These are phyloP conservation scores for Aphanomyces stellatus DNA, from an alignment of 352 stramenopile genomes.

Conservation along the genomic window DNA sequence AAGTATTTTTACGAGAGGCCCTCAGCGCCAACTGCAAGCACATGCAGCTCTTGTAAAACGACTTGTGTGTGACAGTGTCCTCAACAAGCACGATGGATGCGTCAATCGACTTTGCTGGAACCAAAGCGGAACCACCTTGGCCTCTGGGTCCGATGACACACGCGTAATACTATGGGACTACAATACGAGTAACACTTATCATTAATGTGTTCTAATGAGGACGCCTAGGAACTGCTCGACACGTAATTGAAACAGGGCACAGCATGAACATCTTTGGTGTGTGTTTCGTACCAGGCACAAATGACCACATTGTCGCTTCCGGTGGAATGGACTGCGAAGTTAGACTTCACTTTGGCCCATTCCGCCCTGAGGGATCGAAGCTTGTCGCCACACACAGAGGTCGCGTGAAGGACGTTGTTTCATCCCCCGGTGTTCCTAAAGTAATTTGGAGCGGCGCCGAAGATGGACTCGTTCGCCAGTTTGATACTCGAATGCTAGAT, in stretches of 20 bases:
- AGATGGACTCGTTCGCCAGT: conserved; percentile 78
- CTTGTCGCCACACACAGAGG: conserved; percentile 58
- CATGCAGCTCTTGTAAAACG: conserved; percentile 53
- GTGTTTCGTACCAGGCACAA: conserved; percentile 71
- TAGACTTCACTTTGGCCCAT: conserved; percentile 78
- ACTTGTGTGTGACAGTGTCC: conserved; percentile 41
- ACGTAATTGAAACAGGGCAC: conserved; percentile 67
- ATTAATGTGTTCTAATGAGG: not conserved
- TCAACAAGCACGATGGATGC: conserved; percentile 56
- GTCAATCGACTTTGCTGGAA: conserved; percentile 86
- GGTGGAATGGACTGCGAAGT: conserved; percentile 79
- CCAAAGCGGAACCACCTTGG: conserved; percentile 45
- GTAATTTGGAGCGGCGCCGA: conserved; percentile 83
- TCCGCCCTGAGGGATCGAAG: conserved; percentile 48
- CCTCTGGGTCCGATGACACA: conserved; percentile 78
- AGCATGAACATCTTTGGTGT: conserved; percentile 82
- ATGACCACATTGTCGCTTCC: conserved; percentile 71
- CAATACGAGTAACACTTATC: conserved; percentile 26
- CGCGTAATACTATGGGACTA: conserved; percentile 78
- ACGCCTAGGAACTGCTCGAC: conserved; percentile 11
- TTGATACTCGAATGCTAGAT: conserved; percentile 56
- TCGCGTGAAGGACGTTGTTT: conserved; percentile 77
- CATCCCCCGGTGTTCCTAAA: conserved; percentile 49
- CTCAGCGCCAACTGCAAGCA: conserved; percentile 51
- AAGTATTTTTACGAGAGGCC: conserved; percentile 63